These are phyloP conservation scores for Chromera velia DNA, from an alignment of 73 alveolate species.

Conservation along the genomic window DNA sequence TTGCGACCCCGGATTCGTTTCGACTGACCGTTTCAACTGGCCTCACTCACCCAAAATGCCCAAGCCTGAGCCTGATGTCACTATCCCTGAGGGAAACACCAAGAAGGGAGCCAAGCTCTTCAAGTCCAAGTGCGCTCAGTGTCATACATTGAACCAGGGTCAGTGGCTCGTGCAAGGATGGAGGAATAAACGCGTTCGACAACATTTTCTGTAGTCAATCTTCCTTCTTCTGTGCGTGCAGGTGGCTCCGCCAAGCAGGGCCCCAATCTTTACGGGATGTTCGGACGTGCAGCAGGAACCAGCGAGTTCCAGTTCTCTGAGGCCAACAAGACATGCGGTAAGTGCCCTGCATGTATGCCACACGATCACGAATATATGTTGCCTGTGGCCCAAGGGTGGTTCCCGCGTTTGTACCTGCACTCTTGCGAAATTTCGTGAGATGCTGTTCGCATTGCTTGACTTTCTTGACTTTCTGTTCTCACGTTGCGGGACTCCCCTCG, in stretches of 20 bases:
- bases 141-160: conserved; percentile 31
- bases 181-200: no score
- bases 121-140: conserved; percentile 45
- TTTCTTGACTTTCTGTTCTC: no score
- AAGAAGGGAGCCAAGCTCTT: conserved; percentile 41
- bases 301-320: conserved; percentile 27
- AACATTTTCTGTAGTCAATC: no score
- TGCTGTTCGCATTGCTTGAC: no score
- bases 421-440: background rate
- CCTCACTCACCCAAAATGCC: no score
- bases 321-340: conserved; percentile 10
- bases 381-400: no score
- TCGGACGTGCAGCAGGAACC: conserved; percentile 21
- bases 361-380: no score
- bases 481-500: no score
- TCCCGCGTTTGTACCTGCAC: background rate
- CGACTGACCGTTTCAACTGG: no score
- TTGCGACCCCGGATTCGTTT: no score
- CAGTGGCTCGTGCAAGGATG: no score
- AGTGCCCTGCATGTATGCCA: no score
- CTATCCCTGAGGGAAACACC: conserved; percentile 29
- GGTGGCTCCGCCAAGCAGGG: conserved; percentile 17
- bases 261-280: conserved; percentile 24
- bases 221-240: background rate
- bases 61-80: conserved; percentile 39